Conservation (phyloP, 495 filamentous ascomycete genomes). For the Durotheca rogersii region DNA sequence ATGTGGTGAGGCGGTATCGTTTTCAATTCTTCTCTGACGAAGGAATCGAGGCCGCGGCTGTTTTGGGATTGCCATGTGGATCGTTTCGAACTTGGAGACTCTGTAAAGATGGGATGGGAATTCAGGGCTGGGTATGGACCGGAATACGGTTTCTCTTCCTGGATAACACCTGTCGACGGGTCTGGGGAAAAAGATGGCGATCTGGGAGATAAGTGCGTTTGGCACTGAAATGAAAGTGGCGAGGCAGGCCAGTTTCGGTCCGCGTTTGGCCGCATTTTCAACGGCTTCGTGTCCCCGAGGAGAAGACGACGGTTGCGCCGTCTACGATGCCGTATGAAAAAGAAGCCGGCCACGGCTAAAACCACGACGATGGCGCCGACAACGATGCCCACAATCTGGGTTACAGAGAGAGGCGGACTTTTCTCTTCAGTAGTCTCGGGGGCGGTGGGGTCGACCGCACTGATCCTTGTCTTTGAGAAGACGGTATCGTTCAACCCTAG, state of each 20-base stretch:
- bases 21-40: slow-evolving; percentile 2
- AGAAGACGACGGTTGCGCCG: slow-evolving; percentile 40
- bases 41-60: background rate
- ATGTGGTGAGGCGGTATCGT: slow-evolving; percentile 20
- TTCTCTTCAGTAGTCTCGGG: slow-evolving; percentile 15
- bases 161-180: slow-evolving; percentile 13
- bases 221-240: slow-evolving; percentile 51
- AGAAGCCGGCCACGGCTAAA: slow-evolving; percentile 34
- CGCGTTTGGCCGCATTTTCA: slow-evolving; percentile 15
- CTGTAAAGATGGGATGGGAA: slow-evolving; percentile 22
- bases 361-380: slow-evolving; percentile 32
- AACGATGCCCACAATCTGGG: slow-evolving; percentile 43
- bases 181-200: slow-evolving; percentile 41
- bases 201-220: slow-evolving; percentile 45
- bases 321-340: slow-evolving; percentile 43
- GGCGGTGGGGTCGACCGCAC: slow-evolving; percentile 41
- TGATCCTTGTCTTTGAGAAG: slow-evolving; percentile 45
- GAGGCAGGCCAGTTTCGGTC: slow-evolving; percentile 39
- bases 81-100: slow-evolving; percentile 8
- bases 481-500: slow-evolving; percentile 50
- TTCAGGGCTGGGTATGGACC: slow-evolving; percentile 17
- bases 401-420: slow-evolving; percentile 23
- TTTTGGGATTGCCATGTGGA: slow-evolving; percentile 7
- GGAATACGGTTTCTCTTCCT: slow-evolving; percentile 28
- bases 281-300: slow-evolving; percentile 30